Base-by-base conservation (phyloP, 1,284 basidiomycete genomes). In the Clitocybe nebularis region DNA sequence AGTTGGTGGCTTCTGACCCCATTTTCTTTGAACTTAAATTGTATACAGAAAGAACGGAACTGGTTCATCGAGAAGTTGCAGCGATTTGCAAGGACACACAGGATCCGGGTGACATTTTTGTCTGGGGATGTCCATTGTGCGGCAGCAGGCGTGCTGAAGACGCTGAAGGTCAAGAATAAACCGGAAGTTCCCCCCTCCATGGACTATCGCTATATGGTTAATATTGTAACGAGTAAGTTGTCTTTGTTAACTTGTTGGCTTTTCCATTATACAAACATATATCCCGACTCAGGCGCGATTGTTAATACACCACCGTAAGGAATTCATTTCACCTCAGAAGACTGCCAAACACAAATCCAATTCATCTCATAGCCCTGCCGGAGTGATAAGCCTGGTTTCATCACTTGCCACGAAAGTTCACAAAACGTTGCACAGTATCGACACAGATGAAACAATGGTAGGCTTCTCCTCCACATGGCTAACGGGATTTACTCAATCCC, bases 101-200 rank as follows among this genome's bases (percentile, higher is more conserved):
- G 75, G 16, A 63, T 85, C 16, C 78, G 93, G 17, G 72, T 97
- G 13, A 79, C 84, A 0, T 93, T 93, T 64, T 55, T 96, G n/a
- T 86, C 84, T 0, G 93, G 93, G 2, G 93, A 97, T 57, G 93
- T 96, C 16, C 93, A 96, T 57, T 89, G 89, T 51, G 86, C 86
- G 0, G 86, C 89, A 0, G 89, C 93, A 1, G 87, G 89, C 1
- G 63, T 81, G 8, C 68, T 93, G 53, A 89, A 85, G 63, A 89
- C 89, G 1, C 66, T 83, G 41, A 62, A 74, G 66, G 53, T 58
- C 20, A 82, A 76, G 55, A 75, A 72, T 36, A 59, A 57, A 23
- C 50, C 57, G 6, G 77, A 77, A 30, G 48, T 79, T 7, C 56
- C 62, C 2, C 80, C 87, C 1, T 57, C 63, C 1, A 51, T 61